Evolutionary conservation across 148 eudicot genomes (phyloP), one percentile per base, ranked within the genome.

Genomic region (Chenopodium suecicum): DNA sequence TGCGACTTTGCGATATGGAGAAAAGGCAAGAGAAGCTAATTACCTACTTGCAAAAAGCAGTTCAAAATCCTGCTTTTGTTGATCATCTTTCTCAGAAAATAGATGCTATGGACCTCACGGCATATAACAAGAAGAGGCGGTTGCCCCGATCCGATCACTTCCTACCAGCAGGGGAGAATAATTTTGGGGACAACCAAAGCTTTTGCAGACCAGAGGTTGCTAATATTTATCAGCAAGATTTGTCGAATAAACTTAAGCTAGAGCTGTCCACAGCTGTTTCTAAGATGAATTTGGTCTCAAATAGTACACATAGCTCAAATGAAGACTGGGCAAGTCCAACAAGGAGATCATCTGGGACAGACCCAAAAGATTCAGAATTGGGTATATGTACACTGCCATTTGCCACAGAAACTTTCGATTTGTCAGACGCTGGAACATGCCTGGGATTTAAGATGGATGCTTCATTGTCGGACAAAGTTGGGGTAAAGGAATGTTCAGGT

Each of bases 251-350:
- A 79, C 93, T 93, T 69, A 91, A 87, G 16, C 86, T 91, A 47
- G 97, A 94, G 86, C 73, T 93, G 63, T 93, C 98, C 16, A 88
- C 95, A 2, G 89, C 97, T 74, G 88, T 89, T 86, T 91, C 98
- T 20, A 94, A 93, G 83, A 84, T 87, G 54, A 91, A 90, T 86
- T 84, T 93, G 87, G 88, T 89, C 78, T 93, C 98, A 34, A 91
- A 85, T 41, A 93, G 98, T 91, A 89, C 95, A 9, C 95, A 94
- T 44, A 89, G 97, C 87, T 93, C 97, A 80, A 91, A 83, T 78
- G 97, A 90, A 89, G 97, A 92, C 58, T 85, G 88, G 83, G 85
- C 69, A 73, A 92, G 97, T 80, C 90, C 93, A 14, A 86, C 87
- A 20, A 87, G 85, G 82, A 86, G 84, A 79, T 66, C 80, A 29